Evolutionary conservation across 1,284 basidiomycete genomes (phyloP).

Genomic region (Rhizoctonia solani): DNA sequence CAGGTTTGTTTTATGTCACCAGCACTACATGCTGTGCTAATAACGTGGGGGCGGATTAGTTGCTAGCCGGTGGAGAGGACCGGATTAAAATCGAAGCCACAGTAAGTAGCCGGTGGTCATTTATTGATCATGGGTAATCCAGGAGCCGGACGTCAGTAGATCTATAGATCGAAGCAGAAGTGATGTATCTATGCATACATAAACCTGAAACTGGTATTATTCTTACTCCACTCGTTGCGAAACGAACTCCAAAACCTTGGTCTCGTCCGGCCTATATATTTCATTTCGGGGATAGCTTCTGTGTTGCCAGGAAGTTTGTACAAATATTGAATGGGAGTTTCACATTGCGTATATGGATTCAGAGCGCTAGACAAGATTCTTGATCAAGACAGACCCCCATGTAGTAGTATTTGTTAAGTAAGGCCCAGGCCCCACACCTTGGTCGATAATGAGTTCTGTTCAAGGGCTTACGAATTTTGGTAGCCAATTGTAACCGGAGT

Average conservation of each 20-base stretch:
- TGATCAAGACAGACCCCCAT: conserved; percentile 10
- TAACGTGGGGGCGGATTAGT: not conserved
- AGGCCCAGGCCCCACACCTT: conserved; percentile 10
- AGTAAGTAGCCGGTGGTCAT: no score
- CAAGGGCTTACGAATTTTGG: conserved; percentile 18
- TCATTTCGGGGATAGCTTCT: not conserved
- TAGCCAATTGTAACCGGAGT: conserved; percentile 5
- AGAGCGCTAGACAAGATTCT: not conserved
- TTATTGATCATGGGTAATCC: no score
- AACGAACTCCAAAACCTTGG: no score
- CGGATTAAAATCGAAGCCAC: not conserved
- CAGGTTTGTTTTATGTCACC: no score
- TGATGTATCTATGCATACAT: conserved; percentile 12
- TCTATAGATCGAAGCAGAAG: not conserved
- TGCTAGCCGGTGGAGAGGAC: not conserved
- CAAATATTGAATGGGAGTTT: not conserved
- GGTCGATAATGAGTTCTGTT: not conserved
- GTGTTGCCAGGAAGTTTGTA: conserved; percentile 9
- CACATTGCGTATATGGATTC: not conserved
- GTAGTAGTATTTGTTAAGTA: not conserved
- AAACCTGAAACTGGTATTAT: not conserved
- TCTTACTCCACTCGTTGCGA: conserved; percentile 16
- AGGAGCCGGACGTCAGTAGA: no score
- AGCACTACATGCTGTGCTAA: no score
- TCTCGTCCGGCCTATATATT: not conserved